Conservation (phyloP, 192 early-diverging fungal genomes). For the Umbelopsis sp. region DNA sequence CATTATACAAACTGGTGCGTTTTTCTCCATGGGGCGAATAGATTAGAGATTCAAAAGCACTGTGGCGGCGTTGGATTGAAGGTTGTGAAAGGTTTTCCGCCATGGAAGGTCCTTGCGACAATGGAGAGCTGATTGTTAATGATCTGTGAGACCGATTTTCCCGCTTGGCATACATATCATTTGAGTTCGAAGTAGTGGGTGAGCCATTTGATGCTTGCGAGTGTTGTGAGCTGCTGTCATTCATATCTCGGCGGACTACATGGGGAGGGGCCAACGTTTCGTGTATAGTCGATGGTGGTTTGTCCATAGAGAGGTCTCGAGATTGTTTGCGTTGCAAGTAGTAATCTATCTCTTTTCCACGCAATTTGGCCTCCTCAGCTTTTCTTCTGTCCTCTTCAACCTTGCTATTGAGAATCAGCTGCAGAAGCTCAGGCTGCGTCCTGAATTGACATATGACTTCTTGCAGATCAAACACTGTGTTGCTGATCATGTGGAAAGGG, state of each 20-base stretch:
- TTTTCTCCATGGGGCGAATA: not conserved
- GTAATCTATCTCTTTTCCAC: conserved; percentile 53
- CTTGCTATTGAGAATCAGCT: conserved; percentile 57
- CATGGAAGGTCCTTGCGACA: not conserved
- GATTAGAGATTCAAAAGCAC: conserved; percentile 1
- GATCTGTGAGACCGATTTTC: not conserved
- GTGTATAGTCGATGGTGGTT: not conserved
- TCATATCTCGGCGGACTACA: not conserved
- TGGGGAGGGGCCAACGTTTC: not conserved
- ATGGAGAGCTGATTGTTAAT: not conserved
- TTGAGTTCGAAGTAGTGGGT: not conserved
- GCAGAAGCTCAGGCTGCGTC: conserved; percentile 54
- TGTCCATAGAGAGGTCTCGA: not conserved
- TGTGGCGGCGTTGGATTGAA: conserved; percentile 1
- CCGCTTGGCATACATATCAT: no score
- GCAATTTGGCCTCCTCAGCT: conserved; percentile 59
- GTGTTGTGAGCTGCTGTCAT: not conserved
- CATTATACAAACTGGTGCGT: not conserved
- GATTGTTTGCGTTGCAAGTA: conserved; percentile 41
- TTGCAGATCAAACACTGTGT: conserved; percentile 47
- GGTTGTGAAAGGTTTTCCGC: not conserved
- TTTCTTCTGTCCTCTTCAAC: conserved; percentile 60
- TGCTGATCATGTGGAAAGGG: not conserved
- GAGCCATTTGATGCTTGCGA: not conserved
- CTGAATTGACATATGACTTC: conserved; percentile 51